Evolutionary conservation across 1,139 yeast genomes (phyloP).

Genomic region (Geotrichum phurueaensis): DNA sequence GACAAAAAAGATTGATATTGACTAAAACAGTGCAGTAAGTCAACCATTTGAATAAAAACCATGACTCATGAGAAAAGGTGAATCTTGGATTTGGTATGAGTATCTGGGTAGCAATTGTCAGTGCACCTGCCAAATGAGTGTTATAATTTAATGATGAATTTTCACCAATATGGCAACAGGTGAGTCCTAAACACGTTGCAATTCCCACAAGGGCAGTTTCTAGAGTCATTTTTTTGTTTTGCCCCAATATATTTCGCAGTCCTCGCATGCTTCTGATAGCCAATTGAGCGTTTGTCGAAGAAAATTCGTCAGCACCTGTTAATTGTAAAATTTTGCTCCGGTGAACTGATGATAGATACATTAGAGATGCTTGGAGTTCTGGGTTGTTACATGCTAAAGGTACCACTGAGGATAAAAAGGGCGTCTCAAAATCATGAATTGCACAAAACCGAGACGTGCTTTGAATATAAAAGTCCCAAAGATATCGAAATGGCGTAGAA

Average conservation of each 20-base stretch:
- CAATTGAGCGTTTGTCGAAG: constrained; percentile 6
- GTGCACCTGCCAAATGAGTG: constrained; percentile 18
- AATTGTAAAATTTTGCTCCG: constrained; percentile 14
- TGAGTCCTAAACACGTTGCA: constrained; percentile 17
- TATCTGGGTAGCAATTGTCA: constrained; percentile 17
- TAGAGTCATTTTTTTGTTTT: constrained; percentile 1
- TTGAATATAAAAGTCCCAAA: constrained; percentile 18
- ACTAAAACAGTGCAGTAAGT: constrained; percentile 14
- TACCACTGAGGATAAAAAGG: constrained; percentile 16
- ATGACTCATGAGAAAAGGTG: constrained; percentile 7
- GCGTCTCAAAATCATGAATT: constrained; percentile 19
- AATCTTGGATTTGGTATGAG: constrained; percentile 15
- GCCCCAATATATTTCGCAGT: constrained; percentile 8
- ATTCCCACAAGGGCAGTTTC: constrained; percentile 11
- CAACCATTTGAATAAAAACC: constrained; percentile 19
- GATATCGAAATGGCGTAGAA: constrained; percentile 5
- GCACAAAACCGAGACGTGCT: constrained; percentile 19
- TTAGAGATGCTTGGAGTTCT: constrained; percentile 17
- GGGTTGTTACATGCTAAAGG: constrained; percentile 18
- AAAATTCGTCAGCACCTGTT: constrained; percentile 10
- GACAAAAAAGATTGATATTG: constrained; percentile 12
- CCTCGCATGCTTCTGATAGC: constrained; percentile 12
- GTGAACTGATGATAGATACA: constrained; percentile 16
- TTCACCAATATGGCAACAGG: constrained; percentile 18
- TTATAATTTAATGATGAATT: constrained; percentile 13